Conservation (phyloP, 208 protist genomes). For the Leishmania gerbilli region DNA sequence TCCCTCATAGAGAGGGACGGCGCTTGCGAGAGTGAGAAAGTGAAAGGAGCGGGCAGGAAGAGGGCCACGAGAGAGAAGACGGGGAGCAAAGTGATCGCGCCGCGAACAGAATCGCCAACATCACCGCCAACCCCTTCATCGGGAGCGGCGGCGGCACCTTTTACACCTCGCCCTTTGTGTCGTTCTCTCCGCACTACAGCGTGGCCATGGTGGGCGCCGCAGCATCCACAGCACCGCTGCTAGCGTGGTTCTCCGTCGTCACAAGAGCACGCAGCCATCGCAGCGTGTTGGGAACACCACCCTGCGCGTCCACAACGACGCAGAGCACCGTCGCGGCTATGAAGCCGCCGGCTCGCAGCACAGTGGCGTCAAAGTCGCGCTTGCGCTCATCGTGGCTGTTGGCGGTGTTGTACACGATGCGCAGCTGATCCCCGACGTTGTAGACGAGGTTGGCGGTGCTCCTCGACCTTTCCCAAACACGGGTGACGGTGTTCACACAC, state of each 20-base stretch:
- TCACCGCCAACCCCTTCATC: background rate
- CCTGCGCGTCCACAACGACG: conserved; percentile 51
- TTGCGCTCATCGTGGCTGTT: conserved; percentile 55
- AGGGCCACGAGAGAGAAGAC: background rate
- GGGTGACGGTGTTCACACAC: conserved; percentile 27
- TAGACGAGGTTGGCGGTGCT: conserved; percentile 55
- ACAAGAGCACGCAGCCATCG: conserved; percentile 28
- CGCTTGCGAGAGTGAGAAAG: background rate
- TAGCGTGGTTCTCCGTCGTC: conserved; percentile 8
- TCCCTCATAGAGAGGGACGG: no score
- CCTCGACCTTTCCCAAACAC: conserved; percentile 42
- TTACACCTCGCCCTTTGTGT: background rate
- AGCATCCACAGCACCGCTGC: background rate
- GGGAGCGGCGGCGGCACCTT: background rate
- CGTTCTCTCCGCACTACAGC: background rate
- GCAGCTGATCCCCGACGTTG: conserved; percentile 68
- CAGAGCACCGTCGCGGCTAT: conserved; percentile 33
- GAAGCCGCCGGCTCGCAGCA: conserved; percentile 47
- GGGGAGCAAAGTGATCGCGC: background rate
- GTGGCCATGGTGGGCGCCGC: background rate
- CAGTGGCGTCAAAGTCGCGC: conserved; percentile 47
- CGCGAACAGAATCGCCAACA: background rate
- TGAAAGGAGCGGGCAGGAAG: background rate
- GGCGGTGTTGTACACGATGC: conserved; percentile 72
- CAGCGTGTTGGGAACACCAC: conserved; percentile 36